Base-by-base conservation (phyloP, 176 grass and related monocot genomes). In the Olyra latifolia region DNA sequence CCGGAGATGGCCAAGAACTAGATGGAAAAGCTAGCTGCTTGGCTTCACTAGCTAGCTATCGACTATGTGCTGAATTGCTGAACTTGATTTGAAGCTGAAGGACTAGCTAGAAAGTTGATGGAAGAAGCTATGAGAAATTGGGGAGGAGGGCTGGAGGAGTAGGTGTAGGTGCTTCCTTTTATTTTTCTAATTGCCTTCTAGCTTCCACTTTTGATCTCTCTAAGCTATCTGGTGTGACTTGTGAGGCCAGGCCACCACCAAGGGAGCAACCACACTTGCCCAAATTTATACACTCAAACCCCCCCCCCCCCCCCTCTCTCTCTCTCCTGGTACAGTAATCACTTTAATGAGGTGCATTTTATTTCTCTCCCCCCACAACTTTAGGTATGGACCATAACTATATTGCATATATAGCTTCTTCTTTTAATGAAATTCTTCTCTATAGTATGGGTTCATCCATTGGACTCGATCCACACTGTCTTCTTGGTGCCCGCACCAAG, bases 141-240 rank as follows among this genome's bases (percentile, higher is more conserved):
- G 75, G 57, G 77, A 53, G 56, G 48, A 82, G 19, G 81, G 12
- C 27, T 4, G 11, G 67, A 28, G 61, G 22, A 19, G 58, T 5
- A 19, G 55, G 16, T 32, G 57, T 85, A 73, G 76, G 83, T 2
- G 75, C 71, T 79, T 66, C 76, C 58, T 71, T 71, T 73, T 47
- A 62, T 58, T 66, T 58, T 66, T 46, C n/a, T n/a, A n/a, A n/a
- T 62, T 69, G 76, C 62, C 69, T 47, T 55, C 40, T 63, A 70
- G 77, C 63, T 53, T 73, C 59, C 63, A 64, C 71, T 82, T 79
- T 82, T 57, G 39, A 62, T 85, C 82, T 69, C 67, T 80, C 68
- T 55, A 20, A 27, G 16, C 59, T 30, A 75, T 30, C 42, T 69
- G 63, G 49, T 77, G 82, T 59, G 82, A 78, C 74, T 80, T 84